A percentile compares a stretch with the other conserved stretches of the same genome.
Conservation (phyloP, 1,284 basidiomycete genomes). For the Pterula multifida region DNA sequence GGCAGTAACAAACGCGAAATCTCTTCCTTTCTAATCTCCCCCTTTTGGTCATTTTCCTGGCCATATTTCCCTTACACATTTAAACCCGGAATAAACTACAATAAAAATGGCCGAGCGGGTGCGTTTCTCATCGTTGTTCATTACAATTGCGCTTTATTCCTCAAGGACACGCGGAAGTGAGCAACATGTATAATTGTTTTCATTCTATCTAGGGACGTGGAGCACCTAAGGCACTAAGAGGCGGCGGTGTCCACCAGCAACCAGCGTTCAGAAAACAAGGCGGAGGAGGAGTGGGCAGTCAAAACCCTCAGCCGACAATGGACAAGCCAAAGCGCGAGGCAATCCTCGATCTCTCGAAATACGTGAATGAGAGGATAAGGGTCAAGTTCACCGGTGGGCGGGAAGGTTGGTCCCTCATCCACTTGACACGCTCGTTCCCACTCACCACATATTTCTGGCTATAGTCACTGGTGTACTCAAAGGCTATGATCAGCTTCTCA, state of each 20-base stretch:
- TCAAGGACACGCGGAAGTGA: background rate
- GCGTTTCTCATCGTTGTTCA: constrained; percentile 14
- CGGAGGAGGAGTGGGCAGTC: constrained; percentile 21
- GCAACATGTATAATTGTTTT: background rate
- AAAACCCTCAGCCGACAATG: constrained; percentile 34
- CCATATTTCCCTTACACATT: background rate
- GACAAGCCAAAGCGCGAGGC: constrained; percentile 92
- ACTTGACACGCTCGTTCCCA: too few species aligned
- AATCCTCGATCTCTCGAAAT: constrained; percentile 92
- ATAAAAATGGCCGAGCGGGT: constrained; percentile 48
- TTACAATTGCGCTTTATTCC: constrained; percentile 3
- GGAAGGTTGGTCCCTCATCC: constrained; percentile 57
- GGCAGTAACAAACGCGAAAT: background rate
- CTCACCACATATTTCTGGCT: constrained; percentile 3
- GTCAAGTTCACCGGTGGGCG: constrained; percentile 96
- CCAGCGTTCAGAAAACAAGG: constrained; percentile 17
- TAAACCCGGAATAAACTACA: background rate
- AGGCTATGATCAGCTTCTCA: constrained; percentile 94
- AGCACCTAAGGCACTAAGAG: constrained; percentile 27
- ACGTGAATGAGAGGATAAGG: constrained; percentile 83
- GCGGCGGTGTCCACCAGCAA: background rate
- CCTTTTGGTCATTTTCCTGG: background rate
- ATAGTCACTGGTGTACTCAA: constrained; percentile 87
- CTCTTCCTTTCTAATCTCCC: background rate
- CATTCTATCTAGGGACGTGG: constrained; percentile 31